These are phyloP conservation scores for Talaromyces islandicus DNA, from an alignment of 2,329 filamentous ascomycete genomes.

Conservation along the genomic window DNA sequence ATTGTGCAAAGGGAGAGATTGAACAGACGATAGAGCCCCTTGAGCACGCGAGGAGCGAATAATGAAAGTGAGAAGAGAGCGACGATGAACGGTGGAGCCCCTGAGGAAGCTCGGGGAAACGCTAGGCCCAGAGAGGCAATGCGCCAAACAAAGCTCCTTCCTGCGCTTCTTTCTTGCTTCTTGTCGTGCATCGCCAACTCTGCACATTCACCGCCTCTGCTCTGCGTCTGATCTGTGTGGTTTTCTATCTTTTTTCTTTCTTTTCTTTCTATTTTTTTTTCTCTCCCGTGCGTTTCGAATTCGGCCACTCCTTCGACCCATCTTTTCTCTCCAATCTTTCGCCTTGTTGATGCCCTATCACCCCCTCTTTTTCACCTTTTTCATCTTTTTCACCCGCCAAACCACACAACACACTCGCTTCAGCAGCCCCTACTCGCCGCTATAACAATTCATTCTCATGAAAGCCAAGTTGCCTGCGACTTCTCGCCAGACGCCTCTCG, in stretches of 20 bases:
- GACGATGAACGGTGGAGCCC: not conserved
- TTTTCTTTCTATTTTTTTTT: not conserved
- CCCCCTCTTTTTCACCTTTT: not conserved
- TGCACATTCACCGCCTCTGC: not conserved
- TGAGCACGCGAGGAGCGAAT: not conserved
- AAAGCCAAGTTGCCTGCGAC: not conserved
- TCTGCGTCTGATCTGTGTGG: not conserved
- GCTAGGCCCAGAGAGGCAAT: not conserved
- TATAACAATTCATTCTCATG: not conserved
- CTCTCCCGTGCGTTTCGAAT: not conserved
- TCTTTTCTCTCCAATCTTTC: not conserved
- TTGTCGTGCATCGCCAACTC: not conserved
- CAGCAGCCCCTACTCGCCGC: not conserved
- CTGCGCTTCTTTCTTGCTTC: not conserved
- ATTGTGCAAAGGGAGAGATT: not conserved
- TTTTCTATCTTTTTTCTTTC: not conserved
- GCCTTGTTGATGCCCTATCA: not conserved
- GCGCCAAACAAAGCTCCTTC: not conserved
- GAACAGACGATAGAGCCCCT: not conserved
- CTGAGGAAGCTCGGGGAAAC: not conserved
- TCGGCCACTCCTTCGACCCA: not conserved
- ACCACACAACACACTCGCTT: not conserved
- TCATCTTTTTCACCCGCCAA: not conserved
- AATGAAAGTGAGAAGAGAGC: not conserved
- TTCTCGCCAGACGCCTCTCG: not conserved